phyloP scores from a whole-genome alignment of 2,329 filamentous ascomycete genomes.

The Triangularia setosa region DNA sequence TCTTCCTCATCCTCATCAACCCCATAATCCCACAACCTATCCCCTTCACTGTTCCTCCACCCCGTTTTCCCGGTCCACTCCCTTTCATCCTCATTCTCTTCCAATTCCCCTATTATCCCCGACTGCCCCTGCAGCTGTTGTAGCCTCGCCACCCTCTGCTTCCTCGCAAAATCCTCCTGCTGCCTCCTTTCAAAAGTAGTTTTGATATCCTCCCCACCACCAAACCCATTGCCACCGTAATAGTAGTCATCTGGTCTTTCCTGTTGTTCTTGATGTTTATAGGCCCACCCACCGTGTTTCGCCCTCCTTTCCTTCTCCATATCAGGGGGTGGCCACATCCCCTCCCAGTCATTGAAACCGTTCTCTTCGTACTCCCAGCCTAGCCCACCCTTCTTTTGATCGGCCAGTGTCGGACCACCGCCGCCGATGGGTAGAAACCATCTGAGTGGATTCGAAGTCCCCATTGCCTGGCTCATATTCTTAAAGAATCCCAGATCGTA shows the following conservation, averaged over 20 bases:
- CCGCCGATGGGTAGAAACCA: constrained; percentile 67
- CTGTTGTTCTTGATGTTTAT: constrained; percentile 26
- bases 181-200: constrained; percentile 50
- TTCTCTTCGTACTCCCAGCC: constrained; percentile 70
- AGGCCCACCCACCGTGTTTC: constrained; percentile 38
- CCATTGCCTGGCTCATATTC: constrained; percentile 75
- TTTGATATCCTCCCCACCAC: constrained; percentile 40
- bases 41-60: constrained; percentile 74
- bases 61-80: constrained; percentile 45
- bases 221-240: background rate
- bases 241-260: constrained; percentile 25
- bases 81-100: constrained; percentile 40
- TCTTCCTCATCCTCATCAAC: constrained; percentile 70
- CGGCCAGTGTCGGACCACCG: constrained; percentile 42
- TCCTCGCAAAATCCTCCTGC: constrained; percentile 39
- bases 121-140: constrained; percentile 26
- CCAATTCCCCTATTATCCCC: constrained; percentile 46
- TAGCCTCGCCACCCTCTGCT: constrained; percentile 28
- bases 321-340: constrained; percentile 61
- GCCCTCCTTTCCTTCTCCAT: constrained; percentile 55
- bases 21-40: constrained; percentile 70
- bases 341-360: constrained; percentile 63
- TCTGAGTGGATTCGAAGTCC: constrained; percentile 57
- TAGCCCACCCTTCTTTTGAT: constrained; percentile 36
- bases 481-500: constrained; percentile 74